Percentiles rank a stretch among this genome's conserved stretches.
phyloP scores from a whole-genome alignment of 176 grass and related monocot genomes.

The Avena insularis region DNA sequence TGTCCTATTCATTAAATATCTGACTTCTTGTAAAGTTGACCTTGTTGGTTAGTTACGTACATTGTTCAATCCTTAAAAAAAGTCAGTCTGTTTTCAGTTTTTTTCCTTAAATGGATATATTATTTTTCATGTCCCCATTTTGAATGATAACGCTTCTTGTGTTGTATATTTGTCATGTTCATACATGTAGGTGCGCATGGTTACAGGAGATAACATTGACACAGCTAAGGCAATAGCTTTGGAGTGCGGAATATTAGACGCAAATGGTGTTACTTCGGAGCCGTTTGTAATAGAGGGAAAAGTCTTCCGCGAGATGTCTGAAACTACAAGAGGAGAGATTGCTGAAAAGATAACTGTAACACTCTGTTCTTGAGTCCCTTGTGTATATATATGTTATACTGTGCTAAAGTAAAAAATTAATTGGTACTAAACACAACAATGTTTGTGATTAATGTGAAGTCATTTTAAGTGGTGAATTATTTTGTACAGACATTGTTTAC shows the following conservation, averaged over 20 bases:
- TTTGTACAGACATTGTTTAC: constrained; percentile 28
- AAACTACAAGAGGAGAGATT: constrained; percentile 60
- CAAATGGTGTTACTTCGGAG: constrained; percentile 45
- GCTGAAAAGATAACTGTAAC: constrained; percentile 84
- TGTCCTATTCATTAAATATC: not conserved
- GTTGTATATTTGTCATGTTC: constrained; percentile 5
- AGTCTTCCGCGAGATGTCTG: constrained; percentile 78
- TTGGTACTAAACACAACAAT: not conserved
- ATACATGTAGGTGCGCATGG: constrained; percentile 84
- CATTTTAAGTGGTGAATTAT: not conserved
- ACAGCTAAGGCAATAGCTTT: constrained; percentile 97
- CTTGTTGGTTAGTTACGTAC: not conserved
- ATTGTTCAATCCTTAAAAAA: constrained; percentile 19
- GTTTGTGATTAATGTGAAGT: constrained; percentile 13
- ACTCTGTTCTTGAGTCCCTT: constrained; percentile 26
- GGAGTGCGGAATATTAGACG: constrained; percentile 90
- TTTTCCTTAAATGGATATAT: not conserved
- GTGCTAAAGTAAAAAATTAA: not conserved
- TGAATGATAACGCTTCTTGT: constrained; percentile 26
- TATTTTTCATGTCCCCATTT: not conserved
- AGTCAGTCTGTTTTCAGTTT: not conserved
- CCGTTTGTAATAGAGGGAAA: constrained; percentile 80
- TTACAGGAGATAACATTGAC: constrained; percentile 96
- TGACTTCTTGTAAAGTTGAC: not conserved
- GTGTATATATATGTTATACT: constrained; percentile 6